phyloP scores from a whole-genome alignment of 306 rosid species.

The Quercus wislizeni region DNA sequence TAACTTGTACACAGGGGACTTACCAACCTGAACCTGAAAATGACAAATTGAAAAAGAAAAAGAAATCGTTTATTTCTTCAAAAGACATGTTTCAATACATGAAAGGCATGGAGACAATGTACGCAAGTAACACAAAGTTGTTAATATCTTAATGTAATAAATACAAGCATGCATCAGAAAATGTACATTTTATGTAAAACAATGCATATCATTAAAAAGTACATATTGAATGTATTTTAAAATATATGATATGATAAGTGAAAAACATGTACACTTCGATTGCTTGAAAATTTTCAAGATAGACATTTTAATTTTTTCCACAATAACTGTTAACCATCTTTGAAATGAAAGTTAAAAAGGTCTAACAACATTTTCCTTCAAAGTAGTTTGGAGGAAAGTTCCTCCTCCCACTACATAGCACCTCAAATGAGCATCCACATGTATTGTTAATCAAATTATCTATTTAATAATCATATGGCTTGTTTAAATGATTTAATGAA shows the following conservation, averaged over 20 bases:
- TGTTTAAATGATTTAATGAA: too few species aligned
- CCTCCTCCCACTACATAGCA: too few species aligned
- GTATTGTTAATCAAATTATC: too few species aligned
- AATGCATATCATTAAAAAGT: not conserved
- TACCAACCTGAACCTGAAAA: constrained; percentile 84
- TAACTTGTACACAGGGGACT: constrained; percentile 78
- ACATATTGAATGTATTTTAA: not conserved
- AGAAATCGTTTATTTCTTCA: not conserved
- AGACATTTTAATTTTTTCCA: not conserved
- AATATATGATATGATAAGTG: not conserved
- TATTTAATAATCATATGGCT: too few species aligned
- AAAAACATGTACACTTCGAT: not conserved
- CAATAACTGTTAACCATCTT: not conserved
- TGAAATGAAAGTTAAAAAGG: not conserved
- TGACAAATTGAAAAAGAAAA: not conserved
- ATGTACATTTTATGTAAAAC: not conserved
- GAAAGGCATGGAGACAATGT: not conserved
- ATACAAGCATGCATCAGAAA: not conserved
- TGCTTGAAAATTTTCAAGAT: not conserved
- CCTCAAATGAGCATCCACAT: too few species aligned
- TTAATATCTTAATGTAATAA: not conserved
- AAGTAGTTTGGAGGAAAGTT: too few species aligned
- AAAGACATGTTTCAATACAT: constrained; percentile 4
- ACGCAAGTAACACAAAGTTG: not conserved
- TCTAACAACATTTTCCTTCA: not conserved